These are phyloP conservation scores for Carex littledalei DNA, from an alignment of 176 grass and related monocot genomes.

Conservation along the genomic window DNA sequence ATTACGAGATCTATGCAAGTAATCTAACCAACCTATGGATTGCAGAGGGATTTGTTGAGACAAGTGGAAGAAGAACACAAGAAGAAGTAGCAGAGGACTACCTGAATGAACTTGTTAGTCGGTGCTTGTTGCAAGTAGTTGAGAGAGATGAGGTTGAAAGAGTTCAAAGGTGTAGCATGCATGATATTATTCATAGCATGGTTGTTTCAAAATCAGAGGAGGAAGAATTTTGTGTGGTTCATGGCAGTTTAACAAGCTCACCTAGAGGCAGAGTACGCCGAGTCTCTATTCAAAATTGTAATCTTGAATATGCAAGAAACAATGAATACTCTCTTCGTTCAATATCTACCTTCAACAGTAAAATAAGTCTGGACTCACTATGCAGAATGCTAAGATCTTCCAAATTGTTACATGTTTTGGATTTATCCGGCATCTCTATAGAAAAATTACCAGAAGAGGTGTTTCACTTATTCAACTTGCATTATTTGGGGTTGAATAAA, in stretches of 20 bases:
- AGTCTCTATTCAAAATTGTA: conserved; percentile 14
- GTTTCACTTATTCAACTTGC: conserved; percentile 30
- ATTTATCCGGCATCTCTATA: conserved; percentile 4
- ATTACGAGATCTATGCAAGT: neutral
- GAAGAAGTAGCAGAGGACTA: neutral
- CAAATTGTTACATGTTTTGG: conserved; percentile 25
- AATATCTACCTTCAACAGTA: conserved; percentile 4
- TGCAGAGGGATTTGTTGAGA: neutral
- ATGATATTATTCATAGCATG: neutral
- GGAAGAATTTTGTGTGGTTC: neutral
- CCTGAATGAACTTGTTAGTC: neutral
- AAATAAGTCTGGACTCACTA: neutral
- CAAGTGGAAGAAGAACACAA: neutral
- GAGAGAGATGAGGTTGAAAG: neutral
- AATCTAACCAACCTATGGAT: neutral
- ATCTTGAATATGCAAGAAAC: neutral
- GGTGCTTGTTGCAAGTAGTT: neutral
- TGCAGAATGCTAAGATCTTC: neutral
- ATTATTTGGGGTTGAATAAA: conserved; percentile 26
- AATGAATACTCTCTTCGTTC: conserved; percentile 14
- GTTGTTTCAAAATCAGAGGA: neutral
- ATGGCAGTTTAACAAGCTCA: neutral
- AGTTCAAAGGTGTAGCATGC: neutral
- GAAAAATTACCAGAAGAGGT: conserved; percentile 22
- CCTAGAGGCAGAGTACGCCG: neutral